Evolutionary conservation across 345 rosid species (phyloP).

Genomic region (Eucalyptus erythrocorys): DNA sequence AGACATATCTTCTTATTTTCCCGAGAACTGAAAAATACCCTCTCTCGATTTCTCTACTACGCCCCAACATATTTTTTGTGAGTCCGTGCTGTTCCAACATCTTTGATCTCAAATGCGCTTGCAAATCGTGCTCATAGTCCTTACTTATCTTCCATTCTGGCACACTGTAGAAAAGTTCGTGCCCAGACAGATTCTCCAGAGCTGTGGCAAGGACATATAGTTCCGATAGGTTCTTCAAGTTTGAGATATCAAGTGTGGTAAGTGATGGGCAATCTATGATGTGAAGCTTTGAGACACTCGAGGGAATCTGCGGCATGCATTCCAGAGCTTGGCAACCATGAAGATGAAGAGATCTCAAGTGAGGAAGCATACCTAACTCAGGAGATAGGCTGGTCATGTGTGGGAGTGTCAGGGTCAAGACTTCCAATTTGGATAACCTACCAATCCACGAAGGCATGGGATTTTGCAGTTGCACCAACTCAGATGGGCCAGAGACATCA

Average conservation of each 20-base stretch:
- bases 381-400: neutral
- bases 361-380: neutral
- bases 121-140: neutral
- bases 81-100: neutral
- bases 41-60: neutral
- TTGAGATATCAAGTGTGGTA: neutral
- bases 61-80: neutral
- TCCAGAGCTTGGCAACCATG: neutral
- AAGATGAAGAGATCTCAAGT: neutral
- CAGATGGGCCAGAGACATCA: neutral
- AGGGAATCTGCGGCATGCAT: neutral
- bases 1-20: neutral
- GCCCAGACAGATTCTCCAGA: neutral
- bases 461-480: neutral
- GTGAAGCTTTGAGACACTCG: neutral
- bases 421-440: neutral
- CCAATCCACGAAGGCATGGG: neutral
- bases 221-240: neutral
- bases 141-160: neutral
- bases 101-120: neutral
- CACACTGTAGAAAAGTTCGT: neutral
- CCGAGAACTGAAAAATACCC: neutral
- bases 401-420: neutral
- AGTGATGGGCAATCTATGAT: neutral
- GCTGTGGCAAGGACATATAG: neutral